These are phyloP conservation scores for Xylaria cubensis DNA, from an alignment of 495 filamentous ascomycete genomes.

Conservation along the genomic window DNA sequence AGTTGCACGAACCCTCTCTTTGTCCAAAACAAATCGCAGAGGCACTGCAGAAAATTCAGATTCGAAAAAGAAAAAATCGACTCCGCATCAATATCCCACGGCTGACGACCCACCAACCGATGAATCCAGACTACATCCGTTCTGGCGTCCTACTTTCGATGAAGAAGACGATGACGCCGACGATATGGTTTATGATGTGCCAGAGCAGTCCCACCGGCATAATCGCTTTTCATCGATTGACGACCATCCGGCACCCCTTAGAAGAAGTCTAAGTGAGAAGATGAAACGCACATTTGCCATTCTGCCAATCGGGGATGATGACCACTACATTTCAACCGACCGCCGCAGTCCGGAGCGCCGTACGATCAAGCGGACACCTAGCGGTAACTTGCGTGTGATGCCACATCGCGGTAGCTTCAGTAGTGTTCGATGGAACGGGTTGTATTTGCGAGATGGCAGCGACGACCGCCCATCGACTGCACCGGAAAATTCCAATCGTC, in stretches of 20 bases:
- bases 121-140: constrained; percentile 72
- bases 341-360: constrained; percentile 52
- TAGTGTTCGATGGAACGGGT: constrained; percentile 36
- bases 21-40: constrained; percentile 40
- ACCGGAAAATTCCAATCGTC: constrained; percentile 36
- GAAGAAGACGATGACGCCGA: constrained; percentile 68
- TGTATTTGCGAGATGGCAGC: constrained; percentile 31
- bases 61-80: constrained; percentile 43
- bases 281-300: constrained; percentile 61
- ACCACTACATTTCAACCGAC: constrained; percentile 43
- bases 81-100: constrained; percentile 42
- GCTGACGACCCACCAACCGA: constrained; percentile 52
- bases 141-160: constrained; percentile 81
- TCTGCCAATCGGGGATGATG: constrained; percentile 51
- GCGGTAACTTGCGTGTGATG: constrained; percentile 58
- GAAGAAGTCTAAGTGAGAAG: constrained; percentile 57
- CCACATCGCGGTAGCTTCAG: constrained; percentile 51
- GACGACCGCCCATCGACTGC: constrained; percentile 41
- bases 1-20: constrained; percentile 51
- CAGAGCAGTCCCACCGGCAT: constrained; percentile 35
- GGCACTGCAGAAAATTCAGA: constrained; percentile 25
- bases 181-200: constrained; percentile 38
- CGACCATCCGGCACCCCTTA: constrained; percentile 50
- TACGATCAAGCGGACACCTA: constrained; percentile 56
- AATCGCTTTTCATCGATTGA: constrained; percentile 49